Percentiles rank a stretch among this genome's conserved stretches.
These are phyloP conservation scores for Vararia minispora DNA, from an alignment of 768 basidiomycete species.

Conservation along the genomic window DNA sequence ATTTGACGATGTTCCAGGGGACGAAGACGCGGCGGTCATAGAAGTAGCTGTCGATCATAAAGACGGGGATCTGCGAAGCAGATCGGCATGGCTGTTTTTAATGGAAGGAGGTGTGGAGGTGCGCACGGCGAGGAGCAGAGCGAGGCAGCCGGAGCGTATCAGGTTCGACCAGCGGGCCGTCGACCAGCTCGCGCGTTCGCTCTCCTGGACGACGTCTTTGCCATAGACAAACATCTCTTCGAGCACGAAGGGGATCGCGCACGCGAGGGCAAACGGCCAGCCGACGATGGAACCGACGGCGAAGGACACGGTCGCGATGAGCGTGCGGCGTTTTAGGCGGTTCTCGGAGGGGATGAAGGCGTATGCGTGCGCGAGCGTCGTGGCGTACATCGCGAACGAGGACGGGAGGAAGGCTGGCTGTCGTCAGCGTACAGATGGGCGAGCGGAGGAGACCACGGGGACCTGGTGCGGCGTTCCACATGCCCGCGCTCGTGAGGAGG, in stretches of 20 bases:
- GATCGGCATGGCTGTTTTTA: no score
- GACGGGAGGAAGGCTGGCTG: slow-evolving; percentile 83
- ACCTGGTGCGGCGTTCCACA: slow-evolving; percentile 92
- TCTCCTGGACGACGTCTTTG: slow-evolving; percentile 47
- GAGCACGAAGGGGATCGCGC: slow-evolving; percentile 80
- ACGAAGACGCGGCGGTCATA: slow-evolving; percentile 74
- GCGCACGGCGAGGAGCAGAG: slow-evolving; percentile 55
- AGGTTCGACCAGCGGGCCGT: slow-evolving; percentile 50
- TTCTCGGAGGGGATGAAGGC: slow-evolving; percentile 47
- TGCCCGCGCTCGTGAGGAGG: slow-evolving; percentile 76
- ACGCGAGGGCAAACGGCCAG: slow-evolving; percentile 91
- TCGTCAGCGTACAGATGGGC: slow-evolving; percentile 7
- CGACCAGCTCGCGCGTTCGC: slow-evolving; percentile 41
- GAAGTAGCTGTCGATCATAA: slow-evolving; percentile 73
- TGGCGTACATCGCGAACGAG: slow-evolving; percentile 89
- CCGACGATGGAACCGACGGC: slow-evolving; percentile 82
- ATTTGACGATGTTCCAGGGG: slow-evolving; percentile 87
- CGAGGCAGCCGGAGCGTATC: slow-evolving; percentile 37
- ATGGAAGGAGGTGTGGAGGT: not conserved
- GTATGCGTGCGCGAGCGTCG: slow-evolving; percentile 67
- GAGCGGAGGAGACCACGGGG: slow-evolving; percentile 15
- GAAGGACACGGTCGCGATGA: slow-evolving; percentile 58
- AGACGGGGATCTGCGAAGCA: slow-evolving; percentile 80
- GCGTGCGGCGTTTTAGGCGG: slow-evolving; percentile 41
- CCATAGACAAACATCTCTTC: slow-evolving; percentile 82